phyloP scores from a whole-genome alignment of 768 basidiomycete species.

The Calvatia gigantea region DNA sequence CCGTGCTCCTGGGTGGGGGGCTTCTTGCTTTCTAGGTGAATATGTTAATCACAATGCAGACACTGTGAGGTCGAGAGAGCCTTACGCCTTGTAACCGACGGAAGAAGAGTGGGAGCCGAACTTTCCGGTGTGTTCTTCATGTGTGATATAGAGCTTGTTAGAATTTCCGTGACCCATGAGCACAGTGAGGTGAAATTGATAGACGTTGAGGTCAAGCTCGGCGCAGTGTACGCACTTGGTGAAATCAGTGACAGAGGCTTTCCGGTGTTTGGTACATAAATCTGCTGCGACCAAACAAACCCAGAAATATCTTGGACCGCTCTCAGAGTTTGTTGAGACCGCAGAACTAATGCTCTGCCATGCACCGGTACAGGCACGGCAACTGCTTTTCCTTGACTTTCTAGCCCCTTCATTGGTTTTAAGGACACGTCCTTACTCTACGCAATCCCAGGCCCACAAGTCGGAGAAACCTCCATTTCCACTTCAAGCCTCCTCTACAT shows the following conservation, averaged over 20 bases:
- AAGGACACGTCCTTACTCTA: background rate
- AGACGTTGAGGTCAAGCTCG: too few species aligned
- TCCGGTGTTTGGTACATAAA: background rate
- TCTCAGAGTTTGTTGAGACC: background rate
- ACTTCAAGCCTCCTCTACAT: conserved; percentile 1
- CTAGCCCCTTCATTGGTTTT: background rate
- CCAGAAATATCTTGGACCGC: background rate
- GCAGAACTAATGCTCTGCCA: conserved; percentile 3
- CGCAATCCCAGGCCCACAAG: background rate
- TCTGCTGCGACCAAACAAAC: conserved; percentile 1
- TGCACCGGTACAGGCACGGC: conserved; percentile 1
- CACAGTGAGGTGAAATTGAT: background rate
- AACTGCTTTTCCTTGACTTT: conserved; percentile 3
- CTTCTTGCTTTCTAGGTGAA: conserved; percentile 57
- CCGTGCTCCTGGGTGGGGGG: conserved; percentile 55
- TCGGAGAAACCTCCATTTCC: background rate
- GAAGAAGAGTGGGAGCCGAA: conserved; percentile 83
- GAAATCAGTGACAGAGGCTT: background rate
- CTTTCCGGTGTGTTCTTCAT: conserved; percentile 80
- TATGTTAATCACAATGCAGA: conserved; percentile 9
- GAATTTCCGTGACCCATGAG: conserved; percentile 85
- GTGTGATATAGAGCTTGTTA: conserved; percentile 85
- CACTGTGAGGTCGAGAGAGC: conserved; percentile 14
- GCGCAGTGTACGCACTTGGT: too few species aligned
- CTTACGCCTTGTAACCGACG: conserved; percentile 66